Percentiles rank a stretch among this genome's conserved stretches.
Conservation (phyloP, 2,329 filamentous ascomycete species). For the Scedosporium boydii region DNA sequence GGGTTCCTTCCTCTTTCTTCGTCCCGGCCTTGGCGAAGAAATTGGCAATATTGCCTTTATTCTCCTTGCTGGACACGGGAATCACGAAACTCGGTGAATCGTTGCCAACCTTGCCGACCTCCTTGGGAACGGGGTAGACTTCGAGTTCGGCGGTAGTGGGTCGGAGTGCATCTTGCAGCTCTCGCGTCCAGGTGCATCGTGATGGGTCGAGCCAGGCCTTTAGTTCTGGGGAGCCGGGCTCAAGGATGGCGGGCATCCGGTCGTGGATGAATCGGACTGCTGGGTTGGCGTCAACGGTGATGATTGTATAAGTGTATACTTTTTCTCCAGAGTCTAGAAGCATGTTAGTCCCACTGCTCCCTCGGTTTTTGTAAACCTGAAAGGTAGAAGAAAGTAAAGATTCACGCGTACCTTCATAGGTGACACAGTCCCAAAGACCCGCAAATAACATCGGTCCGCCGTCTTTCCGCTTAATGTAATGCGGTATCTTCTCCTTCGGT, state of each 20-base stretch:
- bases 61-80: conserved; percentile 73
- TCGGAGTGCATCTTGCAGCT: conserved; percentile 69
- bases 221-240: conserved; percentile 63
- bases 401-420: conserved; percentile 57
- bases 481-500: conserved; percentile 69
- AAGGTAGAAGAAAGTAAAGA: not conserved
- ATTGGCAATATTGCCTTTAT: conserved; percentile 88
- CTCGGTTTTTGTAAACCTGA: not conserved
- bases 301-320: conserved; percentile 83
- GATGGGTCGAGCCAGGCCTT: conserved; percentile 70
- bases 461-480: conserved; percentile 76
- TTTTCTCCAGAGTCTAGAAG: conserved; percentile 51
- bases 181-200: conserved; percentile 62
- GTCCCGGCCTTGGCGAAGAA: conserved; percentile 60
- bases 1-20: conserved; percentile 2
- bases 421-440: conserved; percentile 82
- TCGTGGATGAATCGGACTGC: conserved; percentile 83
- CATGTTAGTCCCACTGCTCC: not conserved
- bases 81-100: conserved; percentile 77
- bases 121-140: conserved; percentile 75
- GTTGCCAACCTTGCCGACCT: conserved; percentile 91
- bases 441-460: conserved; percentile 80
- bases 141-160: conserved; percentile 74
- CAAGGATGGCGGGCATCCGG: conserved; percentile 89
- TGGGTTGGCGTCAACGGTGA: conserved; percentile 79